phyloP scores from a whole-genome alignment of 2,329 filamentous ascomycete species.

The Aspergillus sp. region DNA sequence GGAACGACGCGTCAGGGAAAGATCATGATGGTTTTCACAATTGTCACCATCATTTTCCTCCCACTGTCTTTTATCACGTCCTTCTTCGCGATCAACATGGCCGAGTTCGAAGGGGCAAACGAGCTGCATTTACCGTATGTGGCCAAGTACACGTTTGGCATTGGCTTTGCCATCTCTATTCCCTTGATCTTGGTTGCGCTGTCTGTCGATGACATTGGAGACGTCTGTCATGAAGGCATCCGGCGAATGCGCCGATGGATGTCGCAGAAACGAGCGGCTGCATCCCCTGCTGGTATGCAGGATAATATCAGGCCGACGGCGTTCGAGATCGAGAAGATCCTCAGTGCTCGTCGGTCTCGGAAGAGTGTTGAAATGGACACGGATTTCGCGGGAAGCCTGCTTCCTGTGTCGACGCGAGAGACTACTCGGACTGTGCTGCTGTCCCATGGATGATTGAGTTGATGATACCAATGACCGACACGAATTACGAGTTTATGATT shows the following conservation, averaged over 20 bases:
- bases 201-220: slow-evolving; percentile 46
- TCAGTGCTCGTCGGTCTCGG: slow-evolving; percentile 27
- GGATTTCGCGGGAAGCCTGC: slow-evolving; percentile 27
- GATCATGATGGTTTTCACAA: slow-evolving; percentile 62
- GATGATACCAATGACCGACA: background rate
- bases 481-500: background rate
- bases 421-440: slow-evolving; percentile 16
- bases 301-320: slow-evolving; percentile 13
- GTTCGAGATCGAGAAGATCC: slow-evolving; percentile 30
- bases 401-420: slow-evolving; percentile 31
- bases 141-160: slow-evolving; percentile 58
- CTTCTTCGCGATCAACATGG: slow-evolving; percentile 58
- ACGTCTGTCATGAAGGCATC: slow-evolving; percentile 30
- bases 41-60: slow-evolving; percentile 61
- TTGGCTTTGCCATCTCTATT: slow-evolving; percentile 57
- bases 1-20: slow-evolving; percentile 60
- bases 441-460: background rate
- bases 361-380: slow-evolving; percentile 30
- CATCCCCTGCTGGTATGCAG: background rate
- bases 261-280: slow-evolving; percentile 9
- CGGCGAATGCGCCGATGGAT: slow-evolving; percentile 30
- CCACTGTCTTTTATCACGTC: slow-evolving; percentile 59
- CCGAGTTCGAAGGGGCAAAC: slow-evolving; percentile 42
- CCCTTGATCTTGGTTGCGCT: slow-evolving; percentile 52
- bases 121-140: slow-evolving; percentile 54